Evolutionary conservation across 495 filamentous ascomycete species (phyloP).

Genomic region (Podospora appendiculata): DNA sequence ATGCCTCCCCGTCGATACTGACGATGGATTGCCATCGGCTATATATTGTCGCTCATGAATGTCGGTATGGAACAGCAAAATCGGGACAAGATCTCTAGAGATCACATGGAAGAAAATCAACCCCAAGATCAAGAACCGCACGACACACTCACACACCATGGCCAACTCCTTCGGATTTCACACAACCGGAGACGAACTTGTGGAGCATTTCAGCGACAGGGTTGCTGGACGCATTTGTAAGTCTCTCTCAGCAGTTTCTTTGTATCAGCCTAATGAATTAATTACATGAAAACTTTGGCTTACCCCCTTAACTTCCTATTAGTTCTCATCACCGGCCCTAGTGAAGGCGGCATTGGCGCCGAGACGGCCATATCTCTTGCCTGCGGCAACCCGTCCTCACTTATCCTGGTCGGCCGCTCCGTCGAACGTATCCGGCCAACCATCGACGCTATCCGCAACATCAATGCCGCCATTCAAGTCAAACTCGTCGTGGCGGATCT

Average conservation of each 20-base stretch:
- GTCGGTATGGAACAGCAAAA: too few relatives aligned
- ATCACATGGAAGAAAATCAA: too few relatives aligned
- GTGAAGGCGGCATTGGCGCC: conserved; percentile 37
- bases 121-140: too few relatives aligned
- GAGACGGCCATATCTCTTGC: conserved; percentile 38
- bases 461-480: conserved; percentile 28
- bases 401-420: conserved; percentile 38
- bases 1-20: too few relatives aligned
- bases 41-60: too few relatives aligned
- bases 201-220: conserved; percentile 26
- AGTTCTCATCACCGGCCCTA: conserved; percentile 45
- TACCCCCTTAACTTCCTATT: neutral
- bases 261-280: too few relatives aligned
- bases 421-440: conserved; percentile 29
- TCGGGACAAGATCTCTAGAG: too few relatives aligned
- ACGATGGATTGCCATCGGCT: too few relatives aligned
- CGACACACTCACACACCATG: neutral
- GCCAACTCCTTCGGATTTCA: conserved; percentile 4
- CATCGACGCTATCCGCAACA: conserved; percentile 29
- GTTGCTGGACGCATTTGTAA: conserved; percentile 32
- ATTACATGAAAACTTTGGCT: neutral
- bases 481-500: conserved; percentile 42
- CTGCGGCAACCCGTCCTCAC: conserved; percentile 27
- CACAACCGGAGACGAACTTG: conserved; percentile 27
- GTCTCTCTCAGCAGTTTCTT: neutral